Base-by-base conservation (phyloP, 805 yeast genomes). In the Saccharomyces cerevisiae region DNA sequence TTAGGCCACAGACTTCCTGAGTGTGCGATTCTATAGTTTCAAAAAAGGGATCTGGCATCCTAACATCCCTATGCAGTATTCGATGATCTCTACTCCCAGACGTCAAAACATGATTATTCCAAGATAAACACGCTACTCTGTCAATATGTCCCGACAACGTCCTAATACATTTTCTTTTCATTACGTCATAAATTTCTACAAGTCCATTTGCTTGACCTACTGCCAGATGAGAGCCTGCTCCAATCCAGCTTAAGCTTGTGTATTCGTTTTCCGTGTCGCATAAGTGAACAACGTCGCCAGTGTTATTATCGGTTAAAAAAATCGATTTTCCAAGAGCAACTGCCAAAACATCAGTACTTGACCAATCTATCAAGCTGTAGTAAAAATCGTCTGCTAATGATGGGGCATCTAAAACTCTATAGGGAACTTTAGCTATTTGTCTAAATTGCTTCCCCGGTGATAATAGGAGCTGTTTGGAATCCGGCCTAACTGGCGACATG, bases 1-100 rank as follows among this genome's bases (percentile, higher is more conserved):
- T 84, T 60, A 94, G 77, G 2, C 99, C 99, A 73, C 99, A 94
- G 47, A 94, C 96, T 70, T 94, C 99, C 71, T 94, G 98, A 53
- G 83, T 81, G 70, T 94, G 99, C 26, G 79, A 75, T 41, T 81
- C 84, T 31, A 94, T 74, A 58, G 82, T 79, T 58, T 83, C 82
- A 64, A 88, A 81, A 67, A 76, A 90, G 62, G 90, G 96, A 29
- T 86, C 87, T 6, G 92, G 87, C 41, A 84, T 82, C 52, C 99
- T 77, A 24, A 94, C 97, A 69, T 94, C 99, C 58, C 97, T 78
- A 68, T 94, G 96, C 50, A 90, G 72, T 51, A 94, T 91, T 4
- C 84, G 76, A 41, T 89, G 72, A 71, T 94, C 99, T 57, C 96
- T 76, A 31, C 94, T 83, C 0, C 99, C 99, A 10, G 96, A 83